Conservation (phyloP, 2,329 filamentous ascomycete genomes). For the Bipolaris zeicola region DNA sequence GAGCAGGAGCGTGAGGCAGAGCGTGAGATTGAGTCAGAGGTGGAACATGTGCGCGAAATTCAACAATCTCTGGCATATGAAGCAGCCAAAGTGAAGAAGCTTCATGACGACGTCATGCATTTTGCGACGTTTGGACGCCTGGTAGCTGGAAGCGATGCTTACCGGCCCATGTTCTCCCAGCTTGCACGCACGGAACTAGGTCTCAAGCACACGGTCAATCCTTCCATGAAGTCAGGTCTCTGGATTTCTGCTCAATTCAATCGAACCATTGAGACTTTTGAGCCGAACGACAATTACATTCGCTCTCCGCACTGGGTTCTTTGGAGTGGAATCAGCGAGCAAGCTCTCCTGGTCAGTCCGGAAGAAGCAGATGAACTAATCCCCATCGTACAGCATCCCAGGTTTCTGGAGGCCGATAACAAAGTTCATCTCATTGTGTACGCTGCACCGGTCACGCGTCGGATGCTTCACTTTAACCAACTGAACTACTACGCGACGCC, state of each 20-base stretch:
- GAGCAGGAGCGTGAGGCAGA: conserved; percentile 54
- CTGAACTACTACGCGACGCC: conserved; percentile 62
- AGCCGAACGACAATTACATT: conserved; percentile 52
- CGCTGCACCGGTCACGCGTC: conserved; percentile 63
- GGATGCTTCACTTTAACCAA: conserved; percentile 64
- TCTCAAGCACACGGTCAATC: conserved; percentile 33
- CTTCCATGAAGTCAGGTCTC: conserved; percentile 30
- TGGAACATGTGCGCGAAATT: conserved; percentile 62
- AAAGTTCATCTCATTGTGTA: conserved; percentile 61
- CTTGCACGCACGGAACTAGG: conserved; percentile 51
- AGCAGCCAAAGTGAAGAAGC: conserved; percentile 52
- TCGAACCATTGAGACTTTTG: conserved; percentile 50
- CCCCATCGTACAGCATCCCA: conserved; percentile 46
- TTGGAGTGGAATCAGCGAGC: conserved; percentile 56
- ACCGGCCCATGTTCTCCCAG: conserved; percentile 51
- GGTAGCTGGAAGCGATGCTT: conserved; percentile 45
- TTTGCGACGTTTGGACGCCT: conserved; percentile 57
- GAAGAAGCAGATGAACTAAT: conserved; percentile 67
- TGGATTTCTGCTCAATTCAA: conserved; percentile 57
- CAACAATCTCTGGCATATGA: conserved; percentile 54
- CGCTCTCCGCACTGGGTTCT: conserved; percentile 67
- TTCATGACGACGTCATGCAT: conserved; percentile 55
- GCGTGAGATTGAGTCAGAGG: conserved; percentile 61
- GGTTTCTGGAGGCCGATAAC: background rate
- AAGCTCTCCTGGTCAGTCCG: conserved; percentile 63